These are phyloP conservation scores for Protomyces arabidopsidicola DNA, from an alignment of 1,139 yeast genomes.

Conservation along the genomic window DNA sequence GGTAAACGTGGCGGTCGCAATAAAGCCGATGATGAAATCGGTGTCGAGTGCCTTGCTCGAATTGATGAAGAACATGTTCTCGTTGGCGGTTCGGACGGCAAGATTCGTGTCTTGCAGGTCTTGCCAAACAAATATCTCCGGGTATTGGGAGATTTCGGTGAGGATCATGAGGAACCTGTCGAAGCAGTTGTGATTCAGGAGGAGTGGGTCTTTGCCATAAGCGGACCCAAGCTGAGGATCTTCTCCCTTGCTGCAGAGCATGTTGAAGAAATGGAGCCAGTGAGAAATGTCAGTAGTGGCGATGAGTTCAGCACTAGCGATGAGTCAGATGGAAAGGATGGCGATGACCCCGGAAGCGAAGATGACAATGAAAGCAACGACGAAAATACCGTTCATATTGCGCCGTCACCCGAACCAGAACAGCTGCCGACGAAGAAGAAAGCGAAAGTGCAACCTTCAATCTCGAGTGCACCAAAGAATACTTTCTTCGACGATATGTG, in stretches of 20 bases:
- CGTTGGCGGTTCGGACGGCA: constrained; percentile 23
- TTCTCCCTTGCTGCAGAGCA: constrained; percentile 1
- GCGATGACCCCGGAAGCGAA: background rate
- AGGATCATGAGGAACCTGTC: constrained; percentile 14
- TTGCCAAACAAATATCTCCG: constrained; percentile 7
- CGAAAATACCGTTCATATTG: background rate
- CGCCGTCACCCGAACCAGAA: background rate
- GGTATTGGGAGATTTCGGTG: constrained; percentile 9
- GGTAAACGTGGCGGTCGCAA: background rate
- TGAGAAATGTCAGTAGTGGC: background rate
- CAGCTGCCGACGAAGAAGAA: constrained; percentile 4
- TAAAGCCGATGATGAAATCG: constrained; percentile 20
- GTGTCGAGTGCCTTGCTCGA: constrained; percentile 19
- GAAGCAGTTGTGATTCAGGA: constrained; percentile 8
- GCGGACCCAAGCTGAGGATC: constrained; percentile 1
- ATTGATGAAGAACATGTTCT: constrained; percentile 3
- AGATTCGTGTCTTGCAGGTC: constrained; percentile 12
- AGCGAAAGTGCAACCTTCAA: background rate
- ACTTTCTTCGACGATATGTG: constrained; percentile 17
- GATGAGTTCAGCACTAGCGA: background rate
- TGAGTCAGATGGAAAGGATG: constrained; percentile 1
- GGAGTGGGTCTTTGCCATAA: constrained; percentile 13
- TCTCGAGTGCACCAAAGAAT: constrained; percentile 1
- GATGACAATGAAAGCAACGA: background rate
- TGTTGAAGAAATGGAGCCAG: background rate